These are phyloP conservation scores for Saturnispora gosingensis DNA, from an alignment of 805 yeast genomes.

Conservation along the genomic window DNA sequence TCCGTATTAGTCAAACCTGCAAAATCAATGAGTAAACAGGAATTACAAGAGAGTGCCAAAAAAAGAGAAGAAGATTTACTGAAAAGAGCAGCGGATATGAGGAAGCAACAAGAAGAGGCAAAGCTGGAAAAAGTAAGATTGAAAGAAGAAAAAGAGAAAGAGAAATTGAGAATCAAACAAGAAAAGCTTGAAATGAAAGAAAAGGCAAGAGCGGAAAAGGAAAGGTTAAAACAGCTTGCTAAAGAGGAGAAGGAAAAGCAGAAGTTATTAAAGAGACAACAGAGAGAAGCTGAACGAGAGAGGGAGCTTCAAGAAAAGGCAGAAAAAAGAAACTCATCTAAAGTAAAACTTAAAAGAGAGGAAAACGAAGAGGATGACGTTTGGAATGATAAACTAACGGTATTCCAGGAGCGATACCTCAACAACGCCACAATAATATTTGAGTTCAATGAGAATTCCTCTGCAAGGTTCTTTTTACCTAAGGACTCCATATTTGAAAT, in stretches of 20 bases:
- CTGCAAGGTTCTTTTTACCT: slow-evolving; percentile 67
- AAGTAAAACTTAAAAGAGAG: slow-evolving; percentile 11
- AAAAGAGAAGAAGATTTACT: slow-evolving; percentile 10
- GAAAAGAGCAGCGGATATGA: slow-evolving; percentile 10
- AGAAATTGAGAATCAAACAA: slow-evolving; percentile 13
- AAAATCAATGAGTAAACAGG: slow-evolving; percentile 1
- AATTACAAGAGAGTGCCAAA: slow-evolving; percentile 10
- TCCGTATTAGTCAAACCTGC: not conserved
- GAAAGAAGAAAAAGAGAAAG: slow-evolving; percentile 18
- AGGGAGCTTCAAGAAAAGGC: slow-evolving; percentile 15
- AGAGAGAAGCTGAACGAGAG: slow-evolving; percentile 19
- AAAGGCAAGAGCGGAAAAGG: slow-evolving; percentile 17
- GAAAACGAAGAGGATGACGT: slow-evolving; percentile 14
- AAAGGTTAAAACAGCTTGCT: slow-evolving; percentile 14
- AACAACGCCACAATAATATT: slow-evolving; percentile 66
- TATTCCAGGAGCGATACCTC: slow-evolving; percentile 66
- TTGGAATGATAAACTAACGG: slow-evolving; percentile 55
- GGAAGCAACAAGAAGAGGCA: slow-evolving; percentile 14
- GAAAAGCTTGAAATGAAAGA: slow-evolving; percentile 18
- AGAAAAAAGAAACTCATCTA: slow-evolving; percentile 13
- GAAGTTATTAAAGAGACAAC: slow-evolving; percentile 18
- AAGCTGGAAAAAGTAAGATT: slow-evolving; percentile 14
- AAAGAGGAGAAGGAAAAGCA: slow-evolving; percentile 19
- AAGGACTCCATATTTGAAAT: slow-evolving; percentile 68
- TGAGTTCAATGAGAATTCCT: slow-evolving; percentile 75